Percentiles rank a stretch among this genome's conserved stretches.
Conservation (phyloP, 768 basidiomycete species). For the Lactarius sp. region DNA sequence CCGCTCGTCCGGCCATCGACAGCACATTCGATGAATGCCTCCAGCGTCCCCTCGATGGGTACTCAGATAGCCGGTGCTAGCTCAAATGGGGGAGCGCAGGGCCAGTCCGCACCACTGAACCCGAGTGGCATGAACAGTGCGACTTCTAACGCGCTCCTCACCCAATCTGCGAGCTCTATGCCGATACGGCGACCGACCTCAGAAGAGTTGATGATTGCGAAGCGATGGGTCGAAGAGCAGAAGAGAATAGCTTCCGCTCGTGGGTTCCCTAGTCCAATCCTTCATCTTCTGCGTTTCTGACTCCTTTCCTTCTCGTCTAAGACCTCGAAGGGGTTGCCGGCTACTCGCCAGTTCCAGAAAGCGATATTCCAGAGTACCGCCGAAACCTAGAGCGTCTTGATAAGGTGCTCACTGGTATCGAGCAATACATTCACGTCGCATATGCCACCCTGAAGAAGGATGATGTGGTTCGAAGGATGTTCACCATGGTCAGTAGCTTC, state of each 20-base stretch:
- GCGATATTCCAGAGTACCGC: constrained; percentile 15
- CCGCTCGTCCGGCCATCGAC: neutral
- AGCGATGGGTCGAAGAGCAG: constrained; percentile 14
- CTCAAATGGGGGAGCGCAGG: constrained; percentile 3
- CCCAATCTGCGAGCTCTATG: neutral
- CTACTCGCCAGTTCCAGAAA: neutral
- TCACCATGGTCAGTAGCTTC: constrained; percentile 9
- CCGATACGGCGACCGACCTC: neutral
- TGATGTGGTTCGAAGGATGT: constrained; percentile 10
- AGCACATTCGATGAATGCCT: constrained; percentile 4
- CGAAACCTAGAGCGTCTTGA: constrained; percentile 21
- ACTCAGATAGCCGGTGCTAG: neutral
- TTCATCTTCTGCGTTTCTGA: neutral
- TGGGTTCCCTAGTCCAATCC: neutral
- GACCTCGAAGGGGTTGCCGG: constrained; percentile 2
- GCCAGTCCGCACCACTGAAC: constrained; percentile 13
- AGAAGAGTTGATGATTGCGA: neutral
- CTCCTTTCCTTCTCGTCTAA: neutral
- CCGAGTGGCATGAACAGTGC: neutral
- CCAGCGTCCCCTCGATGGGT: constrained; percentile 4
- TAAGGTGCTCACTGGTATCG: constrained; percentile 5
- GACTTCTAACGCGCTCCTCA: neutral
- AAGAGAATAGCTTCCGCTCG: constrained; percentile 5
- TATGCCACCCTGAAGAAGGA: constrained; percentile 7
- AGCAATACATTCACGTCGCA: constrained; percentile 10